These are phyloP conservation scores for Neopestalotiopsis sp. DNA, from an alignment of 2,329 filamentous ascomycete species.

Conservation along the genomic window DNA sequence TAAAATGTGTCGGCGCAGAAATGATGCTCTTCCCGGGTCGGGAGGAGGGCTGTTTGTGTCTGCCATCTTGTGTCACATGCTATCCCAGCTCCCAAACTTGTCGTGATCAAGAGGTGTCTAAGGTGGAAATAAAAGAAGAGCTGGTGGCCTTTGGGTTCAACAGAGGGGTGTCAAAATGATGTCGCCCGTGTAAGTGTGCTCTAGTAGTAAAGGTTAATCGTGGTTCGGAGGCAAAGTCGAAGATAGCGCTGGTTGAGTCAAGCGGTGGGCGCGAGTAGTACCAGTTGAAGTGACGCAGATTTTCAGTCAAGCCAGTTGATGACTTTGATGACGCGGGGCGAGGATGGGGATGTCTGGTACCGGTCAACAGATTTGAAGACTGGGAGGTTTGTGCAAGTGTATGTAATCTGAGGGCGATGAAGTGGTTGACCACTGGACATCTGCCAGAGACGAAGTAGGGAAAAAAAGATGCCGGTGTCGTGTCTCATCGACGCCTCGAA, in stretches of 20 bases:
- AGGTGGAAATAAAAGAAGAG: background rate
- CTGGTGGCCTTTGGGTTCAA: background rate
- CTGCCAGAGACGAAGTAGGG: background rate
- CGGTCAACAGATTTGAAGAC: background rate
- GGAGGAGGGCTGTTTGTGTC: constrained; percentile 17
- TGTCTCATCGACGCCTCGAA: background rate
- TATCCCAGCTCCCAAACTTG: background rate
- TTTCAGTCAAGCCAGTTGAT: background rate
- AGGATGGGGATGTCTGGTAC: background rate
- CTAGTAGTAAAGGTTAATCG: constrained; percentile 4
- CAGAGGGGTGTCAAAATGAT: background rate
- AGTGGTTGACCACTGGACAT: background rate
- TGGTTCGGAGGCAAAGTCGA: background rate
- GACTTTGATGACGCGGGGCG: background rate
- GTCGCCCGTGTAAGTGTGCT: background rate
- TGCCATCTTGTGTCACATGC: constrained; percentile 4
- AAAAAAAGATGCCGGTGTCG: background rate
- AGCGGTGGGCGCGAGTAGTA: background rate
- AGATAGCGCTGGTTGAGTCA: constrained; percentile 1
- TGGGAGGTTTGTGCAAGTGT: background rate
- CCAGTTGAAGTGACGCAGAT: background rate
- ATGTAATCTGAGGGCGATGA: background rate
- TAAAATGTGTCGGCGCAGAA: constrained; percentile 20
- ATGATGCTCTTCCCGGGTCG: constrained; percentile 18
- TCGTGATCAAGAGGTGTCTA: background rate